Percentiles rank a stretch among this genome's conserved stretches.
These are phyloP conservation scores for Aspergillus aculeatus DNA, from an alignment of 2,329 filamentous ascomycete genomes.

Conservation along the genomic window DNA sequence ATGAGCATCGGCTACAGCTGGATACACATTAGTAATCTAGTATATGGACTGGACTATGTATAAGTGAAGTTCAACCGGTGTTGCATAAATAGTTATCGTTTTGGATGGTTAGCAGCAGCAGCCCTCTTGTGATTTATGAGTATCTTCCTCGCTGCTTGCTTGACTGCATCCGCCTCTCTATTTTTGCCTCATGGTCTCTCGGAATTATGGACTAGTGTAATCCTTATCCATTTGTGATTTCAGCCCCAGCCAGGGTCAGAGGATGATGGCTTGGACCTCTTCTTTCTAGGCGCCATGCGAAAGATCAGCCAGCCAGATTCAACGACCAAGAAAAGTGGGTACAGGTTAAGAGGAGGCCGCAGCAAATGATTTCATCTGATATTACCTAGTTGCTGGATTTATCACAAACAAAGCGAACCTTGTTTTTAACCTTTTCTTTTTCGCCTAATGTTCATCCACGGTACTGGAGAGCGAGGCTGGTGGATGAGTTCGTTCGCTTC, in stretches of 20 bases:
- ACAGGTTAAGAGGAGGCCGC: constrained; percentile 5
- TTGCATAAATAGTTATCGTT: neutral
- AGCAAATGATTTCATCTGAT: constrained; percentile 14
- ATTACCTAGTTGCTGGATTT: constrained; percentile 6
- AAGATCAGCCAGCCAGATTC: constrained; percentile 10
- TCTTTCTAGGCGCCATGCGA: constrained; percentile 9
- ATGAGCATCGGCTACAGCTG: neutral
- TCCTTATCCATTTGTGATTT: neutral
- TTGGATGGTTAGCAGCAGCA: neutral
- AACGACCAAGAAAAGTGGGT: constrained; percentile 5
- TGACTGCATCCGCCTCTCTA: neutral
- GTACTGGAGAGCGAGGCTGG: constrained; percentile 15
- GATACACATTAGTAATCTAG: neutral
- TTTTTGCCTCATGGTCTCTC: neutral
- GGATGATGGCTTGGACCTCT: constrained; percentile 12
- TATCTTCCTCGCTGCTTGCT: no score
- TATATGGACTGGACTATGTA: no score
- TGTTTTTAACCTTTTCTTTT: constrained; percentile 21
- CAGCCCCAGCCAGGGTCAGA: constrained; percentile 1
- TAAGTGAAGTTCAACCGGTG: no score
- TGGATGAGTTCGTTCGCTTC: neutral
- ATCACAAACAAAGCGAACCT: constrained; percentile 16
- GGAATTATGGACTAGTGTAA: neutral
- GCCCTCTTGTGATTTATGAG: neutral
- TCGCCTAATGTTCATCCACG: constrained; percentile 24